A percentile compares a stretch with the other conserved stretches of the same genome.
phyloP scores from a whole-genome alignment of 768 basidiomycete species.

The Boletus fagicola region DNA sequence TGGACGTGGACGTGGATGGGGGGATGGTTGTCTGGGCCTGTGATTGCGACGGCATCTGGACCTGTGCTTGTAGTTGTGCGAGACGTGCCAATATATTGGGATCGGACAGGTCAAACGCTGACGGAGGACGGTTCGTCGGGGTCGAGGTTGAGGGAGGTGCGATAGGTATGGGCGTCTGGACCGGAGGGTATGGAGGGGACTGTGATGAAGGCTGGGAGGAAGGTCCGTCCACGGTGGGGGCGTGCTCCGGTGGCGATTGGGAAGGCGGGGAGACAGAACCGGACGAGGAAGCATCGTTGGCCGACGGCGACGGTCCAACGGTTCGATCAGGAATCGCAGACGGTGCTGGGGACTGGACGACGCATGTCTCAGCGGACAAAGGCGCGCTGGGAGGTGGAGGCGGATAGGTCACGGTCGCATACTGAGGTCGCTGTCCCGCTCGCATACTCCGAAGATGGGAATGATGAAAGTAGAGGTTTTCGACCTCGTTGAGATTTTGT shows the following conservation, averaged over 20 bases:
- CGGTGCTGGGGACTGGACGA: conserved; percentile 15
- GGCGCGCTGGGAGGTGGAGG: not conserved
- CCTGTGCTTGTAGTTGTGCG: conserved; percentile 25
- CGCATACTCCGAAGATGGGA: conserved; percentile 47
- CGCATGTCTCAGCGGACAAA: conserved; percentile 7
- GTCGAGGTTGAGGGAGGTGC: not conserved
- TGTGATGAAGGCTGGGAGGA: conserved; percentile 1
- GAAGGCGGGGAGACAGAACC: conserved; percentile 4
- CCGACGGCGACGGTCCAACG: conserved; percentile 8
- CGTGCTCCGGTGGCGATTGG: conserved; percentile 6
- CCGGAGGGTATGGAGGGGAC: not conserved
- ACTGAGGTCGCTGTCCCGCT: conserved; percentile 19
- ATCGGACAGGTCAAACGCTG: conserved; percentile 23
- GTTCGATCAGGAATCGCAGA: conserved; percentile 14
- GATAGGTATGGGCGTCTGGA: not conserved
- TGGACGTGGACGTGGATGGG: not conserved
- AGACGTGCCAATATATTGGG: conserved; percentile 25
- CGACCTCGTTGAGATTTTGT: conserved; percentile 77
- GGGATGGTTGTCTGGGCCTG: not conserved
- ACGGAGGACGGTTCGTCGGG: not conserved
- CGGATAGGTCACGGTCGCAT: not conserved
- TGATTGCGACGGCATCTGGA: conserved; percentile 7
- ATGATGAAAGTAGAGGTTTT: conserved; percentile 78
- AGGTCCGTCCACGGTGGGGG: not conserved
- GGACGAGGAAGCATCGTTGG: not conserved